Evolutionary conservation across 768 basidiomycete species (phyloP).

Genomic region (Fomitopsis pulvina): DNA sequence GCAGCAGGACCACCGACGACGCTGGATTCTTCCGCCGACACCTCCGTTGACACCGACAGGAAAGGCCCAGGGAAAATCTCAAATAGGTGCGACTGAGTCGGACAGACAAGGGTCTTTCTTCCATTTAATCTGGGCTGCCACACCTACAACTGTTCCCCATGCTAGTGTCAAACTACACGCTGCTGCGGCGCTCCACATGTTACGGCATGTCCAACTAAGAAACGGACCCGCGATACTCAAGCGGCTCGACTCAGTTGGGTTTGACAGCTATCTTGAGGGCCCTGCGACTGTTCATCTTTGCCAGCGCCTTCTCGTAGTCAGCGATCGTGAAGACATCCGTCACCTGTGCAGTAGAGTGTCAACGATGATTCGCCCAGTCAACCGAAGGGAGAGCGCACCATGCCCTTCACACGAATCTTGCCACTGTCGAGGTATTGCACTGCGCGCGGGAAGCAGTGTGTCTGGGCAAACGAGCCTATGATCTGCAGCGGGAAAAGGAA

Average conservation of each 20-base stretch:
- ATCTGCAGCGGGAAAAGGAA: slow-evolving; percentile 48
- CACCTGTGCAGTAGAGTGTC: slow-evolving; percentile 24
- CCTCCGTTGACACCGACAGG: too few species aligned
- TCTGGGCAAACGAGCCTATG: slow-evolving; percentile 87
- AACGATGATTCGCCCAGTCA: not conserved
- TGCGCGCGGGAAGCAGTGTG: slow-evolving; percentile 85
- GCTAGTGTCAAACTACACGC: too few species aligned
- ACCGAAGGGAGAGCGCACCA: slow-evolving; percentile 38
- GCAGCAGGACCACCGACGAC: too few species aligned
- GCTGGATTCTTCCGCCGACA: too few species aligned
- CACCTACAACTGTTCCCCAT: too few species aligned
- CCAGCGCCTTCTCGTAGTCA: slow-evolving; percentile 59
- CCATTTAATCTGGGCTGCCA: too few species aligned
- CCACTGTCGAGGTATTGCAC: slow-evolving; percentile 85
- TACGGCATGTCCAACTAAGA: too few species aligned
- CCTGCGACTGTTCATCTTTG: slow-evolving; percentile 54
- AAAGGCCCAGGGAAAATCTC: too few species aligned
- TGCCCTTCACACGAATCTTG: slow-evolving; percentile 77
- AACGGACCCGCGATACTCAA: too few species aligned
- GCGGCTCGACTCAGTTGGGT: slow-evolving; percentile 25
- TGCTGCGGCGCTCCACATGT: too few species aligned
- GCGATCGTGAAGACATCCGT: slow-evolving; percentile 52
- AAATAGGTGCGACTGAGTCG: too few species aligned
- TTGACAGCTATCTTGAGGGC: slow-evolving; percentile 49
- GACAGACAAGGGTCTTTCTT: too few species aligned